Evolutionary conservation across 306 rosid genomes (phyloP).

Genomic region (Quercus agrifolia): DNA sequence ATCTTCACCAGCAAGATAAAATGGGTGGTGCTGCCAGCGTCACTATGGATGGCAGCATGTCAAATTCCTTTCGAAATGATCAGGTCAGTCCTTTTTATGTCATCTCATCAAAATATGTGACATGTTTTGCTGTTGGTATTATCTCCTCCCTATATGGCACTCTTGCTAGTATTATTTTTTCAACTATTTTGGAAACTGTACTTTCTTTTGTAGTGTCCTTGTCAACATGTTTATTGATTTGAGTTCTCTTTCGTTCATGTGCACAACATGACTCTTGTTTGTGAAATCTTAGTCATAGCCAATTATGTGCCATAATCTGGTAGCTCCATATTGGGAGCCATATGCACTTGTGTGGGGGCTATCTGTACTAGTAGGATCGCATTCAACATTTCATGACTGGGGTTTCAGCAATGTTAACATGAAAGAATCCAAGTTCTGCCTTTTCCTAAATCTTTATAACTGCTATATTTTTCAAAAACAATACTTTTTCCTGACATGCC

Average conservation of each 20-base stretch:
- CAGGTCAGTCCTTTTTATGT: conserved; percentile 66
- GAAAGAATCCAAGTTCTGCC: background rate
- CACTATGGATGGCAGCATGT: conserved; percentile 82
- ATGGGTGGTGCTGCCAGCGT: conserved; percentile 77
- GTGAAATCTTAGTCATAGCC: background rate
- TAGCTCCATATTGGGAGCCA: background rate
- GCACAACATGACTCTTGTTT: background rate
- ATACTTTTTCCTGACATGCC: background rate
- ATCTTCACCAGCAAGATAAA: conserved; percentile 88
- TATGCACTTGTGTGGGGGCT: background rate
- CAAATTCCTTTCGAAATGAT: conserved; percentile 93
- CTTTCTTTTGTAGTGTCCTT: background rate
- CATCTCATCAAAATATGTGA: background rate
- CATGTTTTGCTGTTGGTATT: conserved; percentile 6
- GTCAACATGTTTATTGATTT: background rate
- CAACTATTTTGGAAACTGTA: background rate
- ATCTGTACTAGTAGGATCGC: background rate
- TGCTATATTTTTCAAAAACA: background rate
- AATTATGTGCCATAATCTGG: background rate
- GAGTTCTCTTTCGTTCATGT: background rate
- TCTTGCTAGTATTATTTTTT: background rate
- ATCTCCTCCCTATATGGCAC: background rate
- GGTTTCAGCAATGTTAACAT: background rate
- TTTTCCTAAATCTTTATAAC: background rate
- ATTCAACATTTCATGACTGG: background rate